phyloP scores from a whole-genome alignment of 2,329 filamentous ascomycete genomes.

The Alternaria consortialis region DNA sequence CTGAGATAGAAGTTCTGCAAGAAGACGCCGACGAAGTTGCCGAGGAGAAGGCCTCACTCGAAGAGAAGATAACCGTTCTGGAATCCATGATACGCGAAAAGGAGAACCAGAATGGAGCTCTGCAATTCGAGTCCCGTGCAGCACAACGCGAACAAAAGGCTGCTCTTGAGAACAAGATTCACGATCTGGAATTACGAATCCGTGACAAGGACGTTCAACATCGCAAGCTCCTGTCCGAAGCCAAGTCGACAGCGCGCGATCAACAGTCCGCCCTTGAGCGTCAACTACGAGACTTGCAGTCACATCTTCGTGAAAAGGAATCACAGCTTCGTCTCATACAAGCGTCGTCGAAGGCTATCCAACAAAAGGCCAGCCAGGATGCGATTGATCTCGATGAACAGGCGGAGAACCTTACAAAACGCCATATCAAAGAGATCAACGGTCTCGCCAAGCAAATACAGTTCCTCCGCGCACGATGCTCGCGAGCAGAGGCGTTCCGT shows the following conservation, averaged over 20 bases:
- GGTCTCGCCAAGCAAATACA: conserved; percentile 89
- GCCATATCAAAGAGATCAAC: conserved; percentile 77
- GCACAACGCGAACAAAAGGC: conserved; percentile 64
- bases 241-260: conserved; percentile 55
- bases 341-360: conserved; percentile 39
- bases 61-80: conserved; percentile 62
- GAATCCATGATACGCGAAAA: conserved; percentile 52
- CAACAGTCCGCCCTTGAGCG: conserved; percentile 44
- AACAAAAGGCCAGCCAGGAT: conserved; percentile 42
- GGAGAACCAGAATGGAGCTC: conserved; percentile 30
- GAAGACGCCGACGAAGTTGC: conserved; percentile 54
- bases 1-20: conserved; percentile 62
- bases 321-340: conserved; percentile 37
- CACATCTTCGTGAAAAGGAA: conserved; percentile 38
- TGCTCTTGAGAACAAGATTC: conserved; percentile 61
- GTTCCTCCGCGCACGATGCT: conserved; percentile 84
- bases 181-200: conserved; percentile 34
- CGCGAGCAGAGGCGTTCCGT: conserved; percentile 81
- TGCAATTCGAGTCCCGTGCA: conserved; percentile 56
- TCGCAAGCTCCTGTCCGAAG: conserved; percentile 38
- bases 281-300: conserved; percentile 59
- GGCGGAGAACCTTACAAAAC: conserved; percentile 71
- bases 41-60: conserved; percentile 64
- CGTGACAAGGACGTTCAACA: conserved; percentile 44
- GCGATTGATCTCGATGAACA: conserved; percentile 52